These are phyloP conservation scores for Vigna angularis DNA, from an alignment of 306 rosid species.

Conservation along the genomic window DNA sequence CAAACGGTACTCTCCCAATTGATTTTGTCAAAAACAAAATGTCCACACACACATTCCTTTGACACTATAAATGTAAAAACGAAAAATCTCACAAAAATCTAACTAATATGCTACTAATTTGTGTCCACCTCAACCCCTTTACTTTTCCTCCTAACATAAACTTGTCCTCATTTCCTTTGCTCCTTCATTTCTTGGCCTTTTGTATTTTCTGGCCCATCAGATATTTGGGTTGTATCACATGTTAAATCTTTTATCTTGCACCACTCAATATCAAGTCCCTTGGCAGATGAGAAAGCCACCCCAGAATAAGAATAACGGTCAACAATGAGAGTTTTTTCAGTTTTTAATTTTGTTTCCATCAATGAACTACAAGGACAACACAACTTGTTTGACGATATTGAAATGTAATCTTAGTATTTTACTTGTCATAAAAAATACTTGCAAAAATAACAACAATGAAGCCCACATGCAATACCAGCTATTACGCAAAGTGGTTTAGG, in stretches of 20 bases:
- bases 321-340: constrained; percentile 86
- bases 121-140: too few relatives aligned
- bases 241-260: constrained; percentile 68
- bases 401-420: constrained; percentile 21
- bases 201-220: too few relatives aligned
- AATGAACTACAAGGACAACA: constrained; percentile 60
- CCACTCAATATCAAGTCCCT: constrained; percentile 89
- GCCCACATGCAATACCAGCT: constrained; percentile 1
- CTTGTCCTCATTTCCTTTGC: too few relatives aligned
- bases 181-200: too few relatives aligned
- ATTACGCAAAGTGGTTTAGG: constrained; percentile 10
- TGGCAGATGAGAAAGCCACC: constrained; percentile 92
- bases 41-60: too few relatives aligned
- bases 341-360: constrained; percentile 85
- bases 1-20: too few relatives aligned
- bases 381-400: constrained; percentile 17
- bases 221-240: too few relatives aligned
- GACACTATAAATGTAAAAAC: too few relatives aligned
- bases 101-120: too few relatives aligned
- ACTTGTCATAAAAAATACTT: constrained; percentile 9
- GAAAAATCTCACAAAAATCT: too few relatives aligned
- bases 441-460: constrained; percentile 21
- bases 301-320: constrained; percentile 98
- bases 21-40: too few relatives aligned
- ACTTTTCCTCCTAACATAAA: too few relatives aligned